Percentiles rank a stretch among this genome's conserved stretches.
Conservation (phyloP, 768 basidiomycete species). For the Lanmaoa rubissima region DNA sequence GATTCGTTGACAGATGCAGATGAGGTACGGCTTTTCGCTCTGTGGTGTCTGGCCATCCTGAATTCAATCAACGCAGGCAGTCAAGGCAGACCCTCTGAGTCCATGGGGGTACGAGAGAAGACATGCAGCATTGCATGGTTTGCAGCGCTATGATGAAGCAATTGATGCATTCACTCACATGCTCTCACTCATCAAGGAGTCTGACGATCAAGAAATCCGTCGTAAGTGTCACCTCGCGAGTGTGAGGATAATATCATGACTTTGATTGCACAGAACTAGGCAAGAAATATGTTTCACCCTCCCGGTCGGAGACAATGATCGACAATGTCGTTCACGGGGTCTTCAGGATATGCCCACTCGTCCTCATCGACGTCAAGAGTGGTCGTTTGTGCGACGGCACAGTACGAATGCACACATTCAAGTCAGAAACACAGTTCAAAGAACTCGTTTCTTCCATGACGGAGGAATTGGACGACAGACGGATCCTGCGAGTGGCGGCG, state of each 20-base stretch:
- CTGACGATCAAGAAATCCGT: neutral
- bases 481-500: neutral
- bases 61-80: neutral
- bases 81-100: neutral
- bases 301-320: no score
- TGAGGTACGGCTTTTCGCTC: neutral
- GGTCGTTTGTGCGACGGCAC: neutral
- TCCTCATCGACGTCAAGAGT: no score
- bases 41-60: neutral
- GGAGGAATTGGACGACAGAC: neutral
- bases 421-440: neutral
- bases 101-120: slow-evolving; percentile 1
- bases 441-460: slow-evolving; percentile 8
- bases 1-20: slow-evolving; percentile 15
- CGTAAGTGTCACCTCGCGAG: neutral
- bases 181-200: neutral
- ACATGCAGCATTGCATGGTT: neutral
- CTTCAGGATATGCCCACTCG: no score
- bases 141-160: slow-evolving; percentile 1
- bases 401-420: neutral
- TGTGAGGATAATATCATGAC: accelerated
- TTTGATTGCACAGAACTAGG: neutral
- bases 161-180: neutral
- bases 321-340: no score
- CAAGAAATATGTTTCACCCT: no score